Evolutionary conservation across 129 eudicot species (phyloP).

Genomic region (Glebionis coronaria): DNA sequence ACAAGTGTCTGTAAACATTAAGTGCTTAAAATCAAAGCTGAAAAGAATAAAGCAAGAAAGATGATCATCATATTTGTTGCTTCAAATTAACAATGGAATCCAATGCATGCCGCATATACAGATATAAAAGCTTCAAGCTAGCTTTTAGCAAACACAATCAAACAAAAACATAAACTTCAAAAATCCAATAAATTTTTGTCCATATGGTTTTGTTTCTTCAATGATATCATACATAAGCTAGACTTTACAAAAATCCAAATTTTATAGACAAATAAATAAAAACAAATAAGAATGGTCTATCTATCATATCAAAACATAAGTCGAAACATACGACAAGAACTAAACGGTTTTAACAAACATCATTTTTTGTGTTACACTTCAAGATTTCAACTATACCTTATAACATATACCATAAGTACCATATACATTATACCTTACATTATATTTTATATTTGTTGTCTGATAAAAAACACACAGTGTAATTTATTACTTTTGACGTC

Average conservation of each 20-base stretch:
- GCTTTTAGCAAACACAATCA: background rate
- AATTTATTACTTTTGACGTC: too few relatives aligned
- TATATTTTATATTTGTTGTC: background rate
- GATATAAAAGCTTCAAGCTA: background rate
- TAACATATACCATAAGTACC: background rate
- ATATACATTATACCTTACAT: background rate
- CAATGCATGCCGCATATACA: slow-evolving; percentile 31
- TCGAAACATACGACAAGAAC: slow-evolving; percentile 19
- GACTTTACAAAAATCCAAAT: too few relatives aligned
- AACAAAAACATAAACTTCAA: too few relatives aligned
- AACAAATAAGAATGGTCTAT: background rate
- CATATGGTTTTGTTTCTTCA: background rate
- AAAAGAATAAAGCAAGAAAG: slow-evolving; percentile 30
- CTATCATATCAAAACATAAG: background rate
- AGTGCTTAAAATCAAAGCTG: slow-evolving; percentile 31
- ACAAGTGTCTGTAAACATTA: background rate
- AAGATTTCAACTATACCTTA: background rate
- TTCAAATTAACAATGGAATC: slow-evolving; percentile 31
- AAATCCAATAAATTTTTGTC: background rate
- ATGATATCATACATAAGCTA: background rate
- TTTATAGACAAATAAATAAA: too few relatives aligned
- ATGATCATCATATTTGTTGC: slow-evolving; percentile 15
- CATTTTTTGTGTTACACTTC: background rate
- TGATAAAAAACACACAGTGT: background rate
- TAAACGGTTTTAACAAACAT: slow-evolving; percentile 19